phyloP scores from a whole-genome alignment of 2,329 filamentous ascomycete genomes.

The Arthroderma sp. region DNA sequence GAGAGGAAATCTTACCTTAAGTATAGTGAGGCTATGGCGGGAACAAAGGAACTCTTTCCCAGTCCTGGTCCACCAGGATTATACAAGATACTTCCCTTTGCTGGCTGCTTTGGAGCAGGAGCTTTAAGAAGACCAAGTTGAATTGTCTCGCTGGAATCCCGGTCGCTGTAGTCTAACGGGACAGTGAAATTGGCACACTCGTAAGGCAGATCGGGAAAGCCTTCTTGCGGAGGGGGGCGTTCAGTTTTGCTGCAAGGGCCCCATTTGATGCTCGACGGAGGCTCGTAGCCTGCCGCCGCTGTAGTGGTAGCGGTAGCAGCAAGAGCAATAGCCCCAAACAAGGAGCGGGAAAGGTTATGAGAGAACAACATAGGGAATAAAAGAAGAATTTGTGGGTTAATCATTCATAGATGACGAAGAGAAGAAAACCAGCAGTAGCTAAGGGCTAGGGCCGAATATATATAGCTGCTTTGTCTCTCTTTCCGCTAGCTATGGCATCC shows the following conservation, averaged over 20 bases:
- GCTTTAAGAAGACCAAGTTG: slow-evolving; percentile 17
- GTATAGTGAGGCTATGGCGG: neutral
- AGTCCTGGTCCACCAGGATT: slow-evolving; percentile 19
- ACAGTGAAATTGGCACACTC: slow-evolving; percentile 20
- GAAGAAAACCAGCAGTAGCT: too few species aligned
- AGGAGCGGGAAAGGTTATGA: too few species aligned
- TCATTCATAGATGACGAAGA: too few species aligned
- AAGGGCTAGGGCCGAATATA: too few species aligned
- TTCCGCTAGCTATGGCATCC: too few species aligned
- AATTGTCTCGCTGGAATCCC: slow-evolving; percentile 12
- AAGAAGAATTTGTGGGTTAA: too few species aligned
- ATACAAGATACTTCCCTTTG: slow-evolving; percentile 19
- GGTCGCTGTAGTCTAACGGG: slow-evolving; percentile 20
- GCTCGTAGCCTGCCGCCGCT: too few species aligned
- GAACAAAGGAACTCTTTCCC: slow-evolving; percentile 5
- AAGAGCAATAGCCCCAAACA: too few species aligned
- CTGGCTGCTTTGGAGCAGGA: slow-evolving; percentile 16
- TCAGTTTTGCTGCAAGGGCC: slow-evolving; percentile 1
- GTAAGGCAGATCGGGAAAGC: neutral
- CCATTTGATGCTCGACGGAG: slow-evolving; percentile 1
- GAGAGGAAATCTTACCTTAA: neutral
- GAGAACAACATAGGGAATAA: too few species aligned
- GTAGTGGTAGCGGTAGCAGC: too few species aligned
- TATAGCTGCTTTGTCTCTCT: too few species aligned
- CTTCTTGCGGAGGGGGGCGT: neutral